Conservation (phyloP, 768 basidiomycete species). For the Calocera cornea region DNA sequence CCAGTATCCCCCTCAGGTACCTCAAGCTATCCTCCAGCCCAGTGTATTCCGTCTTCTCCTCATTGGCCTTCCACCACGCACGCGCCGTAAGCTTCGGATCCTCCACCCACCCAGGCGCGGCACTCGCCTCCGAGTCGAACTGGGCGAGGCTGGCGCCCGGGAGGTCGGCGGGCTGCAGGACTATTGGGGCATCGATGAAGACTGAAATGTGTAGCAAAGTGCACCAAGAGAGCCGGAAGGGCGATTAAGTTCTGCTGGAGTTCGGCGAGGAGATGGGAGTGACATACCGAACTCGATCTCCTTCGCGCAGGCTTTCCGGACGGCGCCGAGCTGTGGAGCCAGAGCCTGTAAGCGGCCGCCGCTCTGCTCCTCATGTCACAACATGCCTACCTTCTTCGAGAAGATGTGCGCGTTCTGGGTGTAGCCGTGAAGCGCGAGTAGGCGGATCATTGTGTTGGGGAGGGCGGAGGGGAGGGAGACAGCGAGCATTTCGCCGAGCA, state of each 20-base stretch:
- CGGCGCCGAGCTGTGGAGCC: slow-evolving; percentile 45
- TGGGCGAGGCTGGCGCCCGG: slow-evolving; percentile 21
- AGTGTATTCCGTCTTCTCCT: slow-evolving; percentile 35
- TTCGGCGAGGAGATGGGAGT: background rate
- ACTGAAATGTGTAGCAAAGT: slow-evolving; percentile 35
- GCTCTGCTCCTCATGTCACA: background rate
- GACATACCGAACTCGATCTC: slow-evolving; percentile 48
- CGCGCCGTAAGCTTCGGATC: slow-evolving; percentile 44
- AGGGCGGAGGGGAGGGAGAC: slow-evolving; percentile 20
- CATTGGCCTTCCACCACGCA: slow-evolving; percentile 57
- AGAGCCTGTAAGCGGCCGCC: background rate
- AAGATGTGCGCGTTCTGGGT: slow-evolving; percentile 59
- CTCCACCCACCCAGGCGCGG: background rate
- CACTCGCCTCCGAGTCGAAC: slow-evolving; percentile 2
- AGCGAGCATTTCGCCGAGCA: slow-evolving; percentile 18
- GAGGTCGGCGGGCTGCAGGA: slow-evolving; percentile 50
- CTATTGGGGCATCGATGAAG: slow-evolving; percentile 56
- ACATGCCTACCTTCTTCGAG: slow-evolving; percentile 44
- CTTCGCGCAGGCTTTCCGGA: slow-evolving; percentile 55
- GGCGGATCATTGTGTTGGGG: background rate
- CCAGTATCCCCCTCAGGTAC: slow-evolving; percentile 42
- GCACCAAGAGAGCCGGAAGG: background rate
- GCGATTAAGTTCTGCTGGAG: background rate
- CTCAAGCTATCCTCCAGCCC: slow-evolving; percentile 49
- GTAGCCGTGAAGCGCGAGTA: slow-evolving; percentile 31